Conservation (phyloP, 257 asterid genomes). For the Rhazya stricta region DNA sequence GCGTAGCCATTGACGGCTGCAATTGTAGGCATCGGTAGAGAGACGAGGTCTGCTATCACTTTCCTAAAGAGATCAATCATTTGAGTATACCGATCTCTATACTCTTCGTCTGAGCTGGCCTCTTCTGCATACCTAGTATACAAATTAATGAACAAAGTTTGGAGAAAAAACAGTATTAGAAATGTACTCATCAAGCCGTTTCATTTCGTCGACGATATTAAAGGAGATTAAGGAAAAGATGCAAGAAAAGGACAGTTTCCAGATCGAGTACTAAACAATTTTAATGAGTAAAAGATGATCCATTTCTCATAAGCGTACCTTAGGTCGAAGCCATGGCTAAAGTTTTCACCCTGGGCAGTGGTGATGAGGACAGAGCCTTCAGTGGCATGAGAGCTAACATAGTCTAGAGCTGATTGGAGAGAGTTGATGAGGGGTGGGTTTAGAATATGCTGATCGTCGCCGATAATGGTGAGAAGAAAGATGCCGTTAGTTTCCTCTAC, state of each 20-base stretch:
- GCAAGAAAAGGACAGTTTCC: too few species aligned
- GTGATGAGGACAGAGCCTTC: slow-evolving; percentile 62
- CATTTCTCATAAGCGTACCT: background rate
- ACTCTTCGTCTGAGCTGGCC: slow-evolving; percentile 38
- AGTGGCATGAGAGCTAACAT: slow-evolving; percentile 45
- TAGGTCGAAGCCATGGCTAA: slow-evolving; percentile 66
- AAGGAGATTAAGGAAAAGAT: too few species aligned
- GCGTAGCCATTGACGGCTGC: slow-evolving; percentile 82
- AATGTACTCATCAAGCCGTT: too few species aligned
- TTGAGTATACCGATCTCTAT: slow-evolving; percentile 28
- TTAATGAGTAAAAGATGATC: too few species aligned
- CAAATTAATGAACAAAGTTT: too few species aligned
- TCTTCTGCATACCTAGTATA: slow-evolving; percentile 41
- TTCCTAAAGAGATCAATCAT: slow-evolving; percentile 50
- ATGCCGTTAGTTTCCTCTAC: background rate
- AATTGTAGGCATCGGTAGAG: slow-evolving; percentile 69
- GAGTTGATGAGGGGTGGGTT: slow-evolving; percentile 41
- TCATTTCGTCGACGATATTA: too few species aligned
- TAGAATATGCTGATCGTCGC: background rate
- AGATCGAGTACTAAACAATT: too few species aligned
- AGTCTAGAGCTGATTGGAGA: slow-evolving; percentile 41
- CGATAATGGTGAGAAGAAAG: background rate
- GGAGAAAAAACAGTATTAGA: too few species aligned
- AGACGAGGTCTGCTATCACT: slow-evolving; percentile 46
- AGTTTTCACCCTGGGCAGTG: slow-evolving; percentile 44